Base-by-base conservation (phyloP, 2,329 filamentous ascomycete genomes). In the Ophiocordyceps sinensis region DNA sequence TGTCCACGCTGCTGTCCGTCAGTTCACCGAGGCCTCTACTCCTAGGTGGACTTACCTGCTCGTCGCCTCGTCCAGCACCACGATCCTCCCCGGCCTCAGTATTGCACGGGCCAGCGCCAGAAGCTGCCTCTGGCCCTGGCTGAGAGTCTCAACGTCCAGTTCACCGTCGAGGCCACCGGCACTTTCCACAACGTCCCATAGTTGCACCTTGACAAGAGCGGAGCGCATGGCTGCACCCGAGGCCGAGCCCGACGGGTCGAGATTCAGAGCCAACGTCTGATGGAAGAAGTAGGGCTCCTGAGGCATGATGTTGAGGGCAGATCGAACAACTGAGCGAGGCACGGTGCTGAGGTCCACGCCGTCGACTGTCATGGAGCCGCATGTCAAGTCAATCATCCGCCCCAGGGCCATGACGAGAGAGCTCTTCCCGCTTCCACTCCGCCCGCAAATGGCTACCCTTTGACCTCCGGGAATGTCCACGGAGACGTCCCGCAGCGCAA, bases 71-170 rank as follows among this genome's bases (percentile, higher is more conserved):
- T 67, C 65, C 1, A 67, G 44, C 8, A 70, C 50, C 0, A 70
- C 47, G 2, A 70, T 49, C 13, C 55, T 60, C 0, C 59, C 55
- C 28, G 54, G 53, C 3, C 57, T 50, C 7, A 71, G 45, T 6
- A 72, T 52, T 1, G 67, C 63, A 2, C 70, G 57, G 0, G 65
- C 69, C 13, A 74, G 53, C 10, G 60, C 62, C 39, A 73, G 63
- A 0, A 73, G 51, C 50, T 74, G 71, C 36, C 56, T 54, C 46
- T 75, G 64, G 1, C 70, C 70, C 36, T 67, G 62, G 0, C 65
- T 70, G 11, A 67, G 51, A 3, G 52, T 45, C 1, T 60, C 44
- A 2, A 51, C 46, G 7, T 51, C 47, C 15, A 69, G 58, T 0
- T 53, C 47, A 1, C 45, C 49, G 11, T 60, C 55, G 3, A 71